Conservation (phyloP, 2,329 filamentous ascomycete species). For the Raffaelea arxii region DNA sequence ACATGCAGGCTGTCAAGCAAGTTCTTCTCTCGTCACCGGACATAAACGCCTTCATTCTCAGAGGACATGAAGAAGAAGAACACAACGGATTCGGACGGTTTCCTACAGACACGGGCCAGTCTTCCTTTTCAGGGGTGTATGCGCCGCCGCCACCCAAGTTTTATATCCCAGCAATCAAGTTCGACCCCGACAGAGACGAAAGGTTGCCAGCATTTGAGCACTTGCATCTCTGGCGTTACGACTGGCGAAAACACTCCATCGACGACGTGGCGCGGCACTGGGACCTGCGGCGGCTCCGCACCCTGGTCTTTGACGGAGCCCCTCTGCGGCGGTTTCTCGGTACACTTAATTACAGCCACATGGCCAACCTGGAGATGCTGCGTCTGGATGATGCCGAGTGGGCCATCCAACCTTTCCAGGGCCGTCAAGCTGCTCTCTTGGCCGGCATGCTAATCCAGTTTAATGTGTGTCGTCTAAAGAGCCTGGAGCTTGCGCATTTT, state of each 20-base stretch:
- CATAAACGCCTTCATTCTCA: no score
- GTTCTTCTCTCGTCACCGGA: no score
- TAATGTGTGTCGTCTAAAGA: slow-evolving; percentile 24
- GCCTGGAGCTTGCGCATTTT: slow-evolving; percentile 29
- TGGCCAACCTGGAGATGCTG: slow-evolving; percentile 26
- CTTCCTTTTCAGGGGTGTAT: no score
- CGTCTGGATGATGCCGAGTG: slow-evolving; percentile 35
- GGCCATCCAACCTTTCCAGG: slow-evolving; percentile 19
- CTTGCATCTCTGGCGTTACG: slow-evolving; percentile 34
- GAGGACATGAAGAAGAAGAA: no score
- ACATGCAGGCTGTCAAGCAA: no score
- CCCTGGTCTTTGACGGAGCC: slow-evolving; percentile 31
- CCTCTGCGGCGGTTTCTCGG: slow-evolving; percentile 33
- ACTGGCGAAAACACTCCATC: slow-evolving; percentile 32
- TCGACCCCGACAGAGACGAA: slow-evolving; percentile 24
- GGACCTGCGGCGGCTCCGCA: slow-evolving; percentile 33
- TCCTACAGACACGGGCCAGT: no score
- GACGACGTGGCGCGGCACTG: slow-evolving; percentile 31
- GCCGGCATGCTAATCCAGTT: slow-evolving; percentile 28
- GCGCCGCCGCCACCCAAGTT: no score
- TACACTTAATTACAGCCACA: slow-evolving; percentile 27
- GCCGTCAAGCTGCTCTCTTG: slow-evolving; percentile 27
- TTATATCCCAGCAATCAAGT: no score
- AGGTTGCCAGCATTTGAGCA: slow-evolving; percentile 32
- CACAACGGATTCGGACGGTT: no score